A percentile compares a stretch with the other conserved stretches of the same genome.
These are phyloP conservation scores for Tuber umbilicatum DNA, from an alignment of 495 filamentous ascomycete genomes.

Conservation along the genomic window DNA sequence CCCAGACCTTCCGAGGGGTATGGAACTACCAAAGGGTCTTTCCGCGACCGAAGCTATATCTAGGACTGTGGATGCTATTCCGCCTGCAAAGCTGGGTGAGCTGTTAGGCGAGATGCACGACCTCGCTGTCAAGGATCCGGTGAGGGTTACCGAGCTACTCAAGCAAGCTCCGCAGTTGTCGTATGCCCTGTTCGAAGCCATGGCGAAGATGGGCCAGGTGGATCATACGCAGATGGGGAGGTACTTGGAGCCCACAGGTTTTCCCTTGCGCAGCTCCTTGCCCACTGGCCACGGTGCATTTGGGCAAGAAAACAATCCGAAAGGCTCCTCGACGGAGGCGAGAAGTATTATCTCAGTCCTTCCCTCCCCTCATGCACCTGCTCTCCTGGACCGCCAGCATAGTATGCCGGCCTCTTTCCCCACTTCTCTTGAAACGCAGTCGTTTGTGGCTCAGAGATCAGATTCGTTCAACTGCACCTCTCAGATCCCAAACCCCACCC, in stretches of 20 bases:
- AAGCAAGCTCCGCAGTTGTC: slow-evolving; percentile 82
- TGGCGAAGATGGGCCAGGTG: slow-evolving; percentile 87
- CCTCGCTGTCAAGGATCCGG: slow-evolving; percentile 68
- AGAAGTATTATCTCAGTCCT: not conserved
- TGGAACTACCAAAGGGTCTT: slow-evolving; percentile 69
- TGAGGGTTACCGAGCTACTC: slow-evolving; percentile 76
- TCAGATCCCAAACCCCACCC: not conserved
- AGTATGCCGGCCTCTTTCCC: not conserved
- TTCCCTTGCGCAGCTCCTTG: slow-evolving; percentile 17
- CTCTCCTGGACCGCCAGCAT: not conserved
- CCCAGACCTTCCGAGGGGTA: slow-evolving; percentile 65
- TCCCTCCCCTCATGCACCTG: not conserved
- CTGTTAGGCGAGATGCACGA: slow-evolving; percentile 90
- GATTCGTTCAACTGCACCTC: not conserved
- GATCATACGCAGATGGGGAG: slow-evolving; percentile 44
- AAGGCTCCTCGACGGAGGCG: slow-evolving; percentile 5
- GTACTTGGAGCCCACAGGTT: not conserved
- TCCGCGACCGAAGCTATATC: slow-evolving; percentile 85
- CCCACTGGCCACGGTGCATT: not conserved
- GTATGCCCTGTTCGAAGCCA: slow-evolving; percentile 90
- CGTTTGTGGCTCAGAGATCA: not conserved
- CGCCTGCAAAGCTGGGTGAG: slow-evolving; percentile 81
- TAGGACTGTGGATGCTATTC: slow-evolving; percentile 73
- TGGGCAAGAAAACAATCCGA: slow-evolving; percentile 1
- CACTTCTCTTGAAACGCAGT: not conserved